These are phyloP conservation scores for Cyclocybe cylindracea DNA, from an alignment of 768 basidiomycete species.

Conservation along the genomic window DNA sequence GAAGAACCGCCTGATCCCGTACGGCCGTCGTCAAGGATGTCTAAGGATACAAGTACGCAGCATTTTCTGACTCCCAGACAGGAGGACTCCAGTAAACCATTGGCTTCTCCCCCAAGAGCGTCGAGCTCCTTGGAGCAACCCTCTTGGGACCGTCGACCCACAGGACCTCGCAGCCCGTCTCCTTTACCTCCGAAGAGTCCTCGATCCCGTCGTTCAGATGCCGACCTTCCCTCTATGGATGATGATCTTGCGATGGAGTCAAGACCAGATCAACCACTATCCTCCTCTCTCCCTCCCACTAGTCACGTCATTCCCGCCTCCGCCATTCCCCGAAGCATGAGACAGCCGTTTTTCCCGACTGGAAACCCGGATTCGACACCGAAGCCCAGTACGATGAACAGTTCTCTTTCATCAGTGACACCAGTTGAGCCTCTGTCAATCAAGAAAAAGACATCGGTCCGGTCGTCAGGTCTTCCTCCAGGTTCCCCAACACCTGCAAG, in stretches of 20 bases:
- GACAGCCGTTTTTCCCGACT: conserved; percentile 62
- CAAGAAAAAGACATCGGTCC: conserved; percentile 78
- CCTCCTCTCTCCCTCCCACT: conserved; percentile 25
- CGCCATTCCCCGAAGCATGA: conserved; percentile 69
- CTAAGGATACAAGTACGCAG: conserved; percentile 41
- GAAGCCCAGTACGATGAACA: conserved; percentile 33
- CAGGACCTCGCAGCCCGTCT: conserved; percentile 77
- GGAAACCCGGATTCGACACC: conserved; percentile 57
- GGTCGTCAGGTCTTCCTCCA: conserved; percentile 38
- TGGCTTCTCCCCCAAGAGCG: conserved; percentile 34
- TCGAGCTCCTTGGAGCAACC: conserved; percentile 48
- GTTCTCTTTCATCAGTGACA: conserved; percentile 35
- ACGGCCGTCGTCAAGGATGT: conserved; percentile 57
- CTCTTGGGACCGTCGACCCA: conserved; percentile 58
- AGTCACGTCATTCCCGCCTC: conserved; percentile 31
- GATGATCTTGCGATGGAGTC: conserved; percentile 47
- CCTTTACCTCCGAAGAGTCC: conserved; percentile 56
- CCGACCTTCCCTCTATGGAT: conserved; percentile 44
- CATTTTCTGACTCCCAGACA: conserved; percentile 50
- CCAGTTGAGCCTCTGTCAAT: conserved; percentile 79
- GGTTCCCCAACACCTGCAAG: conserved; percentile 39
- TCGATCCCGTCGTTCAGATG: conserved; percentile 18
- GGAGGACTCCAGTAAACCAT: conserved; percentile 39
- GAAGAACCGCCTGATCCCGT: conserved; percentile 61
- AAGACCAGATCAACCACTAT: conserved; percentile 19